phyloP scores from a whole-genome alignment of 176 grass and related monocot species.

The Phoenix roebelenii region DNA sequence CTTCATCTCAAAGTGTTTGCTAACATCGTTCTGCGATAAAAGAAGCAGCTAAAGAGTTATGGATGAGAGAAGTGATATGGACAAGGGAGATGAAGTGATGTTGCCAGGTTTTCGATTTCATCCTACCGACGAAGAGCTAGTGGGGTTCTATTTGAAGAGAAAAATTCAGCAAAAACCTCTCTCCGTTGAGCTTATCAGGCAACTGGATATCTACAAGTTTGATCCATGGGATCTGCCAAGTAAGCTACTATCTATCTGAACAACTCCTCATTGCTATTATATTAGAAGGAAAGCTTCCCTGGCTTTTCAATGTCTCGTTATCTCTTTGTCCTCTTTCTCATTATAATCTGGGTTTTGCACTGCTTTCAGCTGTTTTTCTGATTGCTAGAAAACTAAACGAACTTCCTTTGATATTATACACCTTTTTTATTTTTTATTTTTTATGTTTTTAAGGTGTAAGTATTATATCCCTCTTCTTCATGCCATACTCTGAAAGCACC shows the following conservation, averaged over 20 bases:
- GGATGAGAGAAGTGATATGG: slow-evolving; percentile 38
- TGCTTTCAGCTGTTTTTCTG: neutral
- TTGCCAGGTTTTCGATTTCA: slow-evolving; percentile 60
- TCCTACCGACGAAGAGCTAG: slow-evolving; percentile 63
- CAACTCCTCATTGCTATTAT: slow-evolving; percentile 4
- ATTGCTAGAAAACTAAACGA: no score
- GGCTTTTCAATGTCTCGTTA: no score
- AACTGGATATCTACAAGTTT: slow-evolving; percentile 62
- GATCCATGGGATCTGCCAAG: slow-evolving; percentile 73
- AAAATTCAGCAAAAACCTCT: slow-evolving; percentile 50
- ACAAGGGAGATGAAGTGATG: slow-evolving; percentile 46
- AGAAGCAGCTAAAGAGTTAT: slow-evolving; percentile 4
- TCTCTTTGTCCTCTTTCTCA: no score
- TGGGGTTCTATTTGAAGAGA: slow-evolving; percentile 55
- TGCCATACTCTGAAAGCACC: no score
- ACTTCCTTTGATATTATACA: no score
- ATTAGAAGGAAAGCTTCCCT: neutral
- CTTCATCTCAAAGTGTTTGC: no score
- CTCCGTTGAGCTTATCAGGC: slow-evolving; percentile 49
- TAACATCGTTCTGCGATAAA: neutral
- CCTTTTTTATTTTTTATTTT: no score
- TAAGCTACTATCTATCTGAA: slow-evolving; percentile 25
- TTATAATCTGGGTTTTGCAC: no score
- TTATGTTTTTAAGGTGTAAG: no score
- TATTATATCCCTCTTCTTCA: no score